These are phyloP conservation scores for Whalleya microplaca DNA, from an alignment of 2,329 filamentous ascomycete species.

Conservation along the genomic window DNA sequence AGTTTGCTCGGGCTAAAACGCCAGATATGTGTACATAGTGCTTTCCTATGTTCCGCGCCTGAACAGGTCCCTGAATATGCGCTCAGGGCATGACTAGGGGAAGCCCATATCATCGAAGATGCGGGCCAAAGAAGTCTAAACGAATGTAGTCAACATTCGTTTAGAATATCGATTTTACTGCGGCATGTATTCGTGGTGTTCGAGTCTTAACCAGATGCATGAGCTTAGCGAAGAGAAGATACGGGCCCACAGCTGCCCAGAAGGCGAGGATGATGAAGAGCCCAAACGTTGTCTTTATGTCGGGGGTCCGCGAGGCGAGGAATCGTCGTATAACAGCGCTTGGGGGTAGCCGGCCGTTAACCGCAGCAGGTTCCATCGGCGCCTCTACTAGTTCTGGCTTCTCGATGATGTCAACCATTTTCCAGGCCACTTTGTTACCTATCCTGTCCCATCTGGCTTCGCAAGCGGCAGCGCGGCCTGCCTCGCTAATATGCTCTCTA, in stretches of 20 bases:
- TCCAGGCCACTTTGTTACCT: constrained; percentile 70
- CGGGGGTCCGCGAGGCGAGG: constrained; percentile 42
- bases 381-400: constrained; percentile 43
- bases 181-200: constrained; percentile 3
- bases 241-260: constrained; percentile 53
- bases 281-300: constrained; percentile 49
- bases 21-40: too few relatives aligned
- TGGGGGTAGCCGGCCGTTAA: constrained; percentile 50
- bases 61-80: too few relatives aligned
- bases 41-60: too few relatives aligned
- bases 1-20: too few relatives aligned
- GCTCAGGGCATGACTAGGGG: too few relatives aligned
- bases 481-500: constrained; percentile 48
- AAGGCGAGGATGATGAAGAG: constrained; percentile 51
- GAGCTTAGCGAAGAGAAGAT: constrained; percentile 53
- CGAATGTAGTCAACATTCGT: not conserved
- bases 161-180: constrained; percentile 5
- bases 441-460: constrained; percentile 73
- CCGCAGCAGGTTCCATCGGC: constrained; percentile 34
- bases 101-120: too few relatives aligned
- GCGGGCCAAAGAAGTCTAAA: too few relatives aligned
- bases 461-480: constrained; percentile 60
- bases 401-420: constrained; percentile 59
- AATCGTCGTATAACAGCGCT: constrained; percentile 44
- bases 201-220: constrained; percentile 41